Conservation (phyloP, 1,139 yeast species). For the Nakaseomyces nivariensis region DNA sequence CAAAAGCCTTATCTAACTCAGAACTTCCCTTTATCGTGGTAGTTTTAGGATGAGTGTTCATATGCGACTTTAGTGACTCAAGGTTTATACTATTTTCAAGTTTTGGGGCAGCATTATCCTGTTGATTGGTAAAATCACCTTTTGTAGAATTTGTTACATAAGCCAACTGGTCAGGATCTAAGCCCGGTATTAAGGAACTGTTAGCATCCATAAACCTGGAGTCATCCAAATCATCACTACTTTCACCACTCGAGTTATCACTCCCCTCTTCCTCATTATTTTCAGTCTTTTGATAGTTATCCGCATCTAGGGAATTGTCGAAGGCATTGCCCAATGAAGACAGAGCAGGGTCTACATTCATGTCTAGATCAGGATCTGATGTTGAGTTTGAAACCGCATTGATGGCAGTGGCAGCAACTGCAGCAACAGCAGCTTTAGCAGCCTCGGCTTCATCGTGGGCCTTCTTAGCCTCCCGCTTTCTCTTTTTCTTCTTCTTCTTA, state of each 20-base stretch:
- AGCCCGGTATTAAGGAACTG: not conserved
- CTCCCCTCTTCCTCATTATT: not conserved
- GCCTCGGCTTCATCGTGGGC: not conserved
- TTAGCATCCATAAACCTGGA: not conserved
- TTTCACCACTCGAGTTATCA: not conserved
- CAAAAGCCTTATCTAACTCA: not conserved
- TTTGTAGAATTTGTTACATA: not conserved
- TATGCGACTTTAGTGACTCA: not conserved
- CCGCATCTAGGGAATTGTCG: not conserved
- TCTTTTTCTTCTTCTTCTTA: slow-evolving; percentile 1
- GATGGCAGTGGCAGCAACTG: not conserved
- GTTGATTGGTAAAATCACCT: not conserved
- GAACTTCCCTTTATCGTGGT: not conserved
- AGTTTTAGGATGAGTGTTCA: not conserved
- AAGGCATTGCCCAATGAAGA: not conserved
- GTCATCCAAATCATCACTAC: not conserved
- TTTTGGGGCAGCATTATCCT: not conserved
- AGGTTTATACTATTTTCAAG: not conserved
- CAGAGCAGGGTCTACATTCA: not conserved
- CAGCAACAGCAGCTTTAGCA: not conserved
- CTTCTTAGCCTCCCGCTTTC: not conserved
- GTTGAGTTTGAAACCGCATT: not conserved
- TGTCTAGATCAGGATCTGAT: not conserved
- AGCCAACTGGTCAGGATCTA: not conserved
- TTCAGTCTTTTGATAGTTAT: not conserved